Evolutionary conservation across 2,329 filamentous ascomycete species (phyloP).

Genomic region (Curvularia hawaiiensis): DNA sequence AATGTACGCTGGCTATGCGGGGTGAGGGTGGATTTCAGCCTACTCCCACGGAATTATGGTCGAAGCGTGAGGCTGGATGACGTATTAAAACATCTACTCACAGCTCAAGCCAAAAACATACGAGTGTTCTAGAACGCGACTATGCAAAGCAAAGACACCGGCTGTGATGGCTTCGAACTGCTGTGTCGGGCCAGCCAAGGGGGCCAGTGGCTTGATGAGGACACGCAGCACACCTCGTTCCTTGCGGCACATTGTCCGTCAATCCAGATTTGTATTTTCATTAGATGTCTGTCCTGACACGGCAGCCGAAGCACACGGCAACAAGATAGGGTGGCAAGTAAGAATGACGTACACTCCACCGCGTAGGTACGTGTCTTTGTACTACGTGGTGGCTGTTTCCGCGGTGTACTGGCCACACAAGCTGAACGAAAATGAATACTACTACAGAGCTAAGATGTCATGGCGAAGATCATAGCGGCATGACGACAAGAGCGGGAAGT

Average conservation of each 20-base stretch:
- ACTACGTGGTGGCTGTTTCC: not conserved
- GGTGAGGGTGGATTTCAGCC: conserved; percentile 1
- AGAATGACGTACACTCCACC: conserved; percentile 23
- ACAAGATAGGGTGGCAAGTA: conserved; percentile 15
- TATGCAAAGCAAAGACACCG: conserved; percentile 1
- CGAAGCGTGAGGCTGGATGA: conserved; percentile 16
- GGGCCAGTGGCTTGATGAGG: conserved; percentile 5
- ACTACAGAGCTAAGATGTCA: conserved; percentile 7
- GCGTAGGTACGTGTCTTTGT: conserved; percentile 10
- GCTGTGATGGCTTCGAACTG: conserved; percentile 2
- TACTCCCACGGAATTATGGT: conserved; percentile 1
- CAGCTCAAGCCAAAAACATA: not conserved
- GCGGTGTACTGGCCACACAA: conserved; percentile 3
- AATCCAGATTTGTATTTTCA: conserved; percentile 4
- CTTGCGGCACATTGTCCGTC: not conserved
- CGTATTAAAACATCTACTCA: conserved; percentile 7
- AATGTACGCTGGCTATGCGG: not conserved
- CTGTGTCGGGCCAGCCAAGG: conserved; percentile 4
- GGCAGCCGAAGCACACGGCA: not conserved
- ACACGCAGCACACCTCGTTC: not conserved
- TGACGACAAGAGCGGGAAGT: conserved; percentile 29
- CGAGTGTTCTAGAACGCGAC: conserved; percentile 6
- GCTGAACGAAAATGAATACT: not conserved
- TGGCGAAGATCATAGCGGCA: conserved; percentile 21
- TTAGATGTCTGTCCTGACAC: not conserved